A percentile compares a stretch with the other conserved stretches of the same genome.
phyloP scores from a whole-genome alignment of 768 basidiomycete genomes.

The Holtermannia corniformis region DNA sequence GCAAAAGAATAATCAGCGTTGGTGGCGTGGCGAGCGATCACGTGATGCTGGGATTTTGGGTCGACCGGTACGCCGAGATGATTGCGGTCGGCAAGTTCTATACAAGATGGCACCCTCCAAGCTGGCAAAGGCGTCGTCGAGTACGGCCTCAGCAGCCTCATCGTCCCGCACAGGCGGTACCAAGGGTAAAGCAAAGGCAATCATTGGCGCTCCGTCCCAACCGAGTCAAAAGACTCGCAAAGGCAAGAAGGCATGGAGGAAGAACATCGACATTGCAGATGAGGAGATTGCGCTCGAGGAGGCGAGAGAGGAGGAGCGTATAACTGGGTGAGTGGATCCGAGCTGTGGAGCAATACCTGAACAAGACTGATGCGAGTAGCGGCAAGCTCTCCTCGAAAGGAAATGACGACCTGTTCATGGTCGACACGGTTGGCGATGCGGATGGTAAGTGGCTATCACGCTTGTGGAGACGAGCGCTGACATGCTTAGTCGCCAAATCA shows the following conservation, averaged over 20 bases:
- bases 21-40: too few relatives aligned
- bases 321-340: slow-evolving; percentile 60
- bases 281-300: slow-evolving; percentile 68
- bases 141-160: neutral
- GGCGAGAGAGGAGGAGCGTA: slow-evolving; percentile 68
- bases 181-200: slow-evolving; percentile 2
- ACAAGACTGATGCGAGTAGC: slow-evolving; percentile 1
- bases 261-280: slow-evolving; percentile 75
- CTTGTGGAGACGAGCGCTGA: neutral
- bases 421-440: slow-evolving; percentile 73
- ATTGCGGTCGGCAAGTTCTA: neutral
- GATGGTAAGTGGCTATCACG: slow-evolving; percentile 47
- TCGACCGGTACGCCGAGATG: neutral
- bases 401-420: slow-evolving; percentile 65
- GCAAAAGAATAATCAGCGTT: too few relatives aligned
- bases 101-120: neutral
- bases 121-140: neutral
- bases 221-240: slow-evolving; percentile 62
- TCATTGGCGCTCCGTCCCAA: slow-evolving; percentile 43
- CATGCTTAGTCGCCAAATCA: slow-evolving; percentile 28
- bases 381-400: slow-evolving; percentile 42
- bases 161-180: neutral
- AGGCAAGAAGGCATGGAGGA: slow-evolving; percentile 88
- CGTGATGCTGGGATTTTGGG: neutral
- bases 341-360: neutral